phyloP scores from a whole-genome alignment of 768 basidiomycete genomes.

The Suillus americanus region DNA sequence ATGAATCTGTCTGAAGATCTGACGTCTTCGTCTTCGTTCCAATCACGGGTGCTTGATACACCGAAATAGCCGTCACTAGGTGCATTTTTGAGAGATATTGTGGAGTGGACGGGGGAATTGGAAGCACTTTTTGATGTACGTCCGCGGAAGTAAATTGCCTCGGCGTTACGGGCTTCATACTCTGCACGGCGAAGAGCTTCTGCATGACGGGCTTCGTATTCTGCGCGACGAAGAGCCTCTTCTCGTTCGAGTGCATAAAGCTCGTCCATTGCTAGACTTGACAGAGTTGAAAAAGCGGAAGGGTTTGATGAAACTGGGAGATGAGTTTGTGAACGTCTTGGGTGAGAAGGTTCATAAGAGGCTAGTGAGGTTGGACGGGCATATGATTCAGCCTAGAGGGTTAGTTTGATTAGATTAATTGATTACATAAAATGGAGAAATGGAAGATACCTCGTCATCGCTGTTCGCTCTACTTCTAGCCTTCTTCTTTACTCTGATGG shows the following conservation, averaged over 20 bases:
- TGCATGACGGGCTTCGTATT: conserved; percentile 78
- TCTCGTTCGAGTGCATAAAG: conserved; percentile 85
- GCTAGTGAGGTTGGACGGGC: conserved; percentile 54
- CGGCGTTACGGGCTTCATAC: conserved; percentile 53
- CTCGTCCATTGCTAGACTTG: conserved; percentile 83
- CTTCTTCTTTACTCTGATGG: conserved; percentile 65
- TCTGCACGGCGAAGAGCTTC: conserved; percentile 66
- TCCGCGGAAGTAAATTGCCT: conserved; percentile 37
- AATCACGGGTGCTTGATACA: conserved; percentile 37
- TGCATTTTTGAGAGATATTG: conserved; percentile 17
- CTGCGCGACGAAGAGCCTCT: conserved; percentile 82
- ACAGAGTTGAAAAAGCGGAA: conserved; percentile 65
- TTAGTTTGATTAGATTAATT: too few species aligned
- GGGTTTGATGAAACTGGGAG: conserved; percentile 30
- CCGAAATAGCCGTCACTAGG: conserved; percentile 44
- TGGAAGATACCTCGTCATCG: conserved; percentile 74
- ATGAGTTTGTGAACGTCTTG: conserved; percentile 28
- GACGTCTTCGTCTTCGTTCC: conserved; percentile 27
- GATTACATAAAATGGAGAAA: conserved; percentile 25
- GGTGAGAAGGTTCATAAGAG: conserved; percentile 41
- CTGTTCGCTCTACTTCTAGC: conserved; percentile 76
- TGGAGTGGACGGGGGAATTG: conserved; percentile 51
- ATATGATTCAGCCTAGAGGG: conserved; percentile 59
- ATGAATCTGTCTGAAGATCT: conserved; percentile 26
- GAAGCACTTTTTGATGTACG: conserved; percentile 62